Conservation (phyloP, 345 rosid genomes). For the Eucalyptus tenuipes region DNA sequence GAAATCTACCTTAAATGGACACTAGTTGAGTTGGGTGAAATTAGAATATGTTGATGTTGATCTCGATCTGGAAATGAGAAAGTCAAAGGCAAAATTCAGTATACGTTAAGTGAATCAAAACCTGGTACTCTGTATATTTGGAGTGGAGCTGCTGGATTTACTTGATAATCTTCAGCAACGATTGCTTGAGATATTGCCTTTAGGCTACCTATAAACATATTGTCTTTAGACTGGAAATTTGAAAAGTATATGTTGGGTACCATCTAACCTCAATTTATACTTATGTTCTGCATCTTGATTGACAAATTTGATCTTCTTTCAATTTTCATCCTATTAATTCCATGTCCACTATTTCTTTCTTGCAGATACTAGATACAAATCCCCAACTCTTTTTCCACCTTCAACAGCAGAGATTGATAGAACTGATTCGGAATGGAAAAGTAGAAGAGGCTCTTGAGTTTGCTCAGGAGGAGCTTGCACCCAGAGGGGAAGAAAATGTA, state of each 20-base stretch:
- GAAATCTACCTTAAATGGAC: background rate
- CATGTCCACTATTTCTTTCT: background rate
- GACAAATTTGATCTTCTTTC: background rate
- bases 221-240: background rate
- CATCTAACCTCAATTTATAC: background rate
- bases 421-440: conserved; percentile 83
- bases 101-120: background rate
- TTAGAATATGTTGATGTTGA: background rate
- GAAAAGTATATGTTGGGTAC: background rate
- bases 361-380: conserved; percentile 83
- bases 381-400: conserved; percentile 98
- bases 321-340: background rate
- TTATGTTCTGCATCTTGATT: background rate
- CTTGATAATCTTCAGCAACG: background rate
- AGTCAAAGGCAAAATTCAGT: background rate
- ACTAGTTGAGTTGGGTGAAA: background rate
- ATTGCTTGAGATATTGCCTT: background rate
- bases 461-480: conserved; percentile 99
- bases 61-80: background rate
- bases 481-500: conserved; percentile 95
- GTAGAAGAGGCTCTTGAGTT: conserved; percentile 92
- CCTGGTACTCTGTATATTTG: background rate
- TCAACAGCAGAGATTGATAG: conserved; percentile 96
- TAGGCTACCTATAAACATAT: background rate
- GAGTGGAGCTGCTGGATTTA: background rate